Percentiles rank a stretch among this genome's conserved stretches.
phyloP scores from a whole-genome alignment of 345 rosid species.

The Chamaenerion angustifolium region DNA sequence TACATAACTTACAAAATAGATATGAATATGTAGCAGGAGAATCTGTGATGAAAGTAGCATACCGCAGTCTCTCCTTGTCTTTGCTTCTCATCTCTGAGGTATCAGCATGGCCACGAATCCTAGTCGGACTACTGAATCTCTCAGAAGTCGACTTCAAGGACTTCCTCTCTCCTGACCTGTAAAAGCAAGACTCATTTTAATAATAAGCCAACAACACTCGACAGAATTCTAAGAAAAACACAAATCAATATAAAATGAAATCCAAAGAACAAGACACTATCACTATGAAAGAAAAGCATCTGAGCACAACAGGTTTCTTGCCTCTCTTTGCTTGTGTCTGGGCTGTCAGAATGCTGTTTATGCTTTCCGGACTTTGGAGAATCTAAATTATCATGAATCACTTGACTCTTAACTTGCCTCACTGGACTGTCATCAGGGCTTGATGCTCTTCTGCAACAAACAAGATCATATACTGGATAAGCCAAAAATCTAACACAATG shows the following conservation, averaged over 20 bases:
- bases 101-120: constrained; percentile 14
- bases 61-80: constrained; percentile 41
- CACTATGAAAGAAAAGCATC: constrained; percentile 12
- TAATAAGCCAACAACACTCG: constrained; percentile 3
- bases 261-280: neutral
- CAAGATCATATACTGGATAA: neutral
- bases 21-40: constrained; percentile 1
- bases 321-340: constrained; percentile 18
- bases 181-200: constrained; percentile 16
- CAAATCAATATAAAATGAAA: constrained; percentile 4
- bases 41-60: constrained; percentile 1
- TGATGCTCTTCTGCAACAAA: constrained; percentile 8
- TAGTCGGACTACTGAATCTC: constrained; percentile 10
- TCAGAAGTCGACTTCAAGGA: constrained; percentile 19
- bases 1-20: neutral
- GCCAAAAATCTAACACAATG: neutral
- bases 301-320: constrained; percentile 15
- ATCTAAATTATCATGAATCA: constrained; percentile 14
- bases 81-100: constrained; percentile 16
- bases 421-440: constrained; percentile 8
- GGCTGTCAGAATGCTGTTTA: constrained; percentile 17
- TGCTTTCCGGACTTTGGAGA: constrained; percentile 20
- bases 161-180: constrained; percentile 18
- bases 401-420: constrained; percentile 5
- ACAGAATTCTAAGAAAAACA: constrained; percentile 1